A percentile compares a stretch with the other conserved stretches of the same genome.
These are phyloP conservation scores for Fusarium subtropicale DNA, from an alignment of 2,329 filamentous ascomycete species.

Conservation along the genomic window DNA sequence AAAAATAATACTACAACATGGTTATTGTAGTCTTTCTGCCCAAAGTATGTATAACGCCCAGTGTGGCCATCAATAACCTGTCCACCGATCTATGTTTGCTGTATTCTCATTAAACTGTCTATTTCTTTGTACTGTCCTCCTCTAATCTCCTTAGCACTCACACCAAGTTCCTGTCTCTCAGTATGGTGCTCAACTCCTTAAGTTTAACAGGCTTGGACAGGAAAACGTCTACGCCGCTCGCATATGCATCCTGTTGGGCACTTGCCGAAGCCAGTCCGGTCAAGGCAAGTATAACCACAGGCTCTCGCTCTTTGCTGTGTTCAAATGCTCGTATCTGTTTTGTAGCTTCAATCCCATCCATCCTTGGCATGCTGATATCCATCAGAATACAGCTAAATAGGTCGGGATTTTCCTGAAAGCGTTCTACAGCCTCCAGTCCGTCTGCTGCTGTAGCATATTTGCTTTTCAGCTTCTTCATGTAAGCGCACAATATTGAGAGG, in stretches of 20 bases:
- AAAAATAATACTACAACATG: neutral
- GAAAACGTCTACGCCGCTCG: conserved; percentile 65
- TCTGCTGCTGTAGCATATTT: conserved; percentile 49
- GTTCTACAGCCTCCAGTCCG: conserved; percentile 51
- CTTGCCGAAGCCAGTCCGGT: conserved; percentile 63
- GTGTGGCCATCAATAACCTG: neutral
- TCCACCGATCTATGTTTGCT: neutral
- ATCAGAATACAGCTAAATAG: conserved; percentile 53
- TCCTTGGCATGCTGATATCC: conserved; percentile 68
- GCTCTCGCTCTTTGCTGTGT: conserved; percentile 53
- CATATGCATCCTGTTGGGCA: conserved; percentile 64
- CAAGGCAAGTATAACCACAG: conserved; percentile 62
- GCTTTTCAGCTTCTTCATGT: conserved; percentile 52
- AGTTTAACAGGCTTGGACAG: conserved; percentile 64
- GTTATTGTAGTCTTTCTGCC: neutral
- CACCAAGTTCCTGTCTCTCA: conserved; percentile 20
- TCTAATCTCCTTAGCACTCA: neutral
- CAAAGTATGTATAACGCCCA: neutral
- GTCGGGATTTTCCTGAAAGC: conserved; percentile 41
- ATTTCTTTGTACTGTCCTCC: neutral
- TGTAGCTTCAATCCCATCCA: conserved; percentile 64
- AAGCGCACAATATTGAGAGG: conserved; percentile 39
- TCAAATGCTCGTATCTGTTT: conserved; percentile 63
- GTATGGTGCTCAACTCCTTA: conserved; percentile 51
- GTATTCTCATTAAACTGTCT: conserved; percentile 6